phyloP scores from a whole-genome alignment of 2,329 filamentous ascomycete genomes.

The Sclerotinia borealis region DNA sequence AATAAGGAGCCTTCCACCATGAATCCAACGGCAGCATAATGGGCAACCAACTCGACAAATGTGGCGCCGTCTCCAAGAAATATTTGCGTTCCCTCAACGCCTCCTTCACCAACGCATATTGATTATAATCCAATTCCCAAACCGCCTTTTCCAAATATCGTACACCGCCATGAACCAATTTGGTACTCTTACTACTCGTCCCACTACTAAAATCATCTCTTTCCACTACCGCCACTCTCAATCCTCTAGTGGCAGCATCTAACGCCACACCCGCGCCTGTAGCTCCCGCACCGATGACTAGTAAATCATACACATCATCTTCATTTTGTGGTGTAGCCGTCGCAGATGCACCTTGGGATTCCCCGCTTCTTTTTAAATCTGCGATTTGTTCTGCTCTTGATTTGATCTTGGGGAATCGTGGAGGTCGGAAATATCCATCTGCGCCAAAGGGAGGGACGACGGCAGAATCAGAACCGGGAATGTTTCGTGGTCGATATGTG shows the following conservation, averaged over 20 bases:
- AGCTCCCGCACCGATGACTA: constrained; percentile 66
- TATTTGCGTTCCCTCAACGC: constrained; percentile 69
- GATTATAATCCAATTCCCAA: constrained; percentile 68
- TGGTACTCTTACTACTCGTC: constrained; percentile 70
- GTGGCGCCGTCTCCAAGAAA: constrained; percentile 68
- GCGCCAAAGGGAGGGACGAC: constrained; percentile 65
- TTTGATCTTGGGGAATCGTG: constrained; percentile 46
- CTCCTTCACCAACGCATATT: constrained; percentile 66
- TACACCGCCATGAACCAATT: constrained; percentile 71
- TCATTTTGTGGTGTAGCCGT: constrained; percentile 31
- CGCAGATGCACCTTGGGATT: constrained; percentile 38
- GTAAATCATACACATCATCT: constrained; percentile 56
- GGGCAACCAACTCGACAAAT: constrained; percentile 66
- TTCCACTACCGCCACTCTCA: constrained; percentile 67
- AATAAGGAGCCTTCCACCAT: constrained; percentile 74
- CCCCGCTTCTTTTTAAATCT: constrained; percentile 43
- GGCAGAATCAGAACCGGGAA: constrained; percentile 62
- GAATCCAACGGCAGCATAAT: constrained; percentile 71
- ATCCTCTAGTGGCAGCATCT: constrained; percentile 63
- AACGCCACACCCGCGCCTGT: constrained; percentile 66
- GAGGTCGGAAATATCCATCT: constrained; percentile 57
- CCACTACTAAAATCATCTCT: constrained; percentile 68
- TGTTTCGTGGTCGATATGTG: constrained; percentile 62
- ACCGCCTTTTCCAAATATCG: constrained; percentile 71
- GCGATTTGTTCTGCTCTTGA: constrained; percentile 44